Conservation (phyloP, 179 eudicot genomes). For the Nepenthes alata region DNA sequence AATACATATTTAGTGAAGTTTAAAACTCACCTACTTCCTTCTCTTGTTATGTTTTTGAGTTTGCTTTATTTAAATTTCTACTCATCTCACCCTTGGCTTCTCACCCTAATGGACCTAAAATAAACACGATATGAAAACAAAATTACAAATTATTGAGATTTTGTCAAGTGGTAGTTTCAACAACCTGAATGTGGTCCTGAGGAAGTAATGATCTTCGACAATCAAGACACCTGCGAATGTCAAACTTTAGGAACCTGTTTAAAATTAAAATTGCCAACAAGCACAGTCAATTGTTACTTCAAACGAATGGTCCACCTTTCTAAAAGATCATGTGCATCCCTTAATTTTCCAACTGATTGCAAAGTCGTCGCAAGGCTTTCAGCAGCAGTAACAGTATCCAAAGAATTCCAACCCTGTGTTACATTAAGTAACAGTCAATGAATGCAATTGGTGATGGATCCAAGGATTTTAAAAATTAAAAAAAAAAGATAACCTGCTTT, state of each 20-base stretch:
- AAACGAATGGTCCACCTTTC: conserved; percentile 37
- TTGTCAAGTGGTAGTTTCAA: conserved; percentile 5
- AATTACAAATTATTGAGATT: background rate
- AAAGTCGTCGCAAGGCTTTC: conserved; percentile 69
- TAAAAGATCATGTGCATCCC: conserved; percentile 61
- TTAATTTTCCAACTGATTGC: conserved; percentile 50
- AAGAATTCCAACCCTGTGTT: conserved; percentile 73
- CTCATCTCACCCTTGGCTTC: no score
- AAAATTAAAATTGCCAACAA: background rate
- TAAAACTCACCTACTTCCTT: no score
- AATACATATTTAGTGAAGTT: no score
- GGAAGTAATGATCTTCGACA: conserved; percentile 60
- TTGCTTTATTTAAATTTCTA: no score
- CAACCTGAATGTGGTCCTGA: conserved; percentile 80
- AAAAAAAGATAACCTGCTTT: background rate
- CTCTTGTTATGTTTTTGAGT: no score
- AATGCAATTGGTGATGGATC: background rate
- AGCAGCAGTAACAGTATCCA: conserved; percentile 75
- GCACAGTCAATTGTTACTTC: background rate
- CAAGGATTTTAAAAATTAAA: no score
- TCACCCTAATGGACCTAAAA: background rate
- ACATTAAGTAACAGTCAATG: background rate
- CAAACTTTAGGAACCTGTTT: background rate
- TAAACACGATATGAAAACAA: background rate
- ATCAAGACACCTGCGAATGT: conserved; percentile 65